Evolutionary conservation across 1,139 yeast species (phyloP), one percentile per base, ranked within the genome.

Genomic region (Ashbya aceris): DNA sequence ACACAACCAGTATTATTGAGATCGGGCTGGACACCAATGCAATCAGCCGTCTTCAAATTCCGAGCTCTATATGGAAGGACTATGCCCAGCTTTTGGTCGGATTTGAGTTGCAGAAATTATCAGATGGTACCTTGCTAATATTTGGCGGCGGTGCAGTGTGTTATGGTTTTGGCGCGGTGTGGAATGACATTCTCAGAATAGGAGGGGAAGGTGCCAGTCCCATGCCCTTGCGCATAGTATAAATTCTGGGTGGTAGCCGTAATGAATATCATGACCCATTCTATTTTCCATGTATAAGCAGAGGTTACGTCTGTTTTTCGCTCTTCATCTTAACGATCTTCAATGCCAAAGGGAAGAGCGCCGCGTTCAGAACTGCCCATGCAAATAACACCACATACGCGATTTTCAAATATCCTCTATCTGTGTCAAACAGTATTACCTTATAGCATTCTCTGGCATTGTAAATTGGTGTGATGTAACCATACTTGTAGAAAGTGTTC

Each of bases 81-180:
- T 5, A 12, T 12, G 31, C 31, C 13, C 31, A n/a, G 6, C 13
- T 29, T 11, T 29, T 29, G 7, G 31, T 12, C 6, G 31, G 31
- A 6, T 29, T 29, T 29, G 31, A 29, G 13, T 5, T 29, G 11
- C 31, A 29, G 31, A 29, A 4, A 12, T 4, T 12, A 5, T 29
- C 31, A 3, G 31, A 52, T 6, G 49, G 51, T 4, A 49, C 50
- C n/a, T 33, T 68, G 7, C 39, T 61, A 2, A 53, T 77, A 4
- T 51, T 77, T 32, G 84, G 83, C 4, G 95, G 95, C 4, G 94
- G 94, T 2, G 89, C 83, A 0, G 86, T 83, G 1, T 84, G 95
- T 57, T 84, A 82, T 54, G 83, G 91, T 1, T 84, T 83, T 64
- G 95, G 95, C 0, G 76, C 86, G 27, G 74, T 70, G 37, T 80